Evolutionary conservation across 2,329 filamentous ascomycete genomes (phyloP).

Genomic region (Alternaria atra): DNA sequence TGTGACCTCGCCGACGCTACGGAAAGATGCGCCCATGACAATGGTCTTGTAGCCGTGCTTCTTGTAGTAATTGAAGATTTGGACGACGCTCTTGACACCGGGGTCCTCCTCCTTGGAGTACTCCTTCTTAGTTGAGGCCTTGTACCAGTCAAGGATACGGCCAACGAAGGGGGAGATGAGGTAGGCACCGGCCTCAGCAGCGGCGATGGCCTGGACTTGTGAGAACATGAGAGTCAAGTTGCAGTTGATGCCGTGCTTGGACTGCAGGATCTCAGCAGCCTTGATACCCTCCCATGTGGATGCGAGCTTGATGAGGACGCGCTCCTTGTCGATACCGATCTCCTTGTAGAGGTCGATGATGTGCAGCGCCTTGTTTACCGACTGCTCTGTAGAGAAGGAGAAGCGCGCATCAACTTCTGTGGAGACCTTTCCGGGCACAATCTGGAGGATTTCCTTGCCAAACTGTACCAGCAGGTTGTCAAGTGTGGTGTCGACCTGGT

Average conservation of each 20-base stretch:
- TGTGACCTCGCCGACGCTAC: slow-evolving; percentile 94
- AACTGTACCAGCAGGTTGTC: slow-evolving; percentile 97
- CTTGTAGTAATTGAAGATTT: slow-evolving; percentile 99
- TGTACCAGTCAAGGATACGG: slow-evolving; percentile 99
- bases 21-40: slow-evolving; percentile 99
- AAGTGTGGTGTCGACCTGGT: slow-evolving; percentile 87
- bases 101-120: slow-evolving; percentile 91
- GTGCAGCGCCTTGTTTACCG: slow-evolving; percentile 93
- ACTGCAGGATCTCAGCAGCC: slow-evolving; percentile 95
- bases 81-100: slow-evolving; percentile 91
- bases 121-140: slow-evolving; percentile 93
- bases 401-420: slow-evolving; percentile 97
- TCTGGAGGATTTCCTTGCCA: slow-evolving; percentile 95
- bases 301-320: slow-evolving; percentile 97
- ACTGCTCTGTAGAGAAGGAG: slow-evolving; percentile 93
- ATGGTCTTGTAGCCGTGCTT: slow-evolving; percentile 99
- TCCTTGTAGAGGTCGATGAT: slow-evolving; percentile 98
- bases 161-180: slow-evolving; percentile 99
- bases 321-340: slow-evolving; percentile 89
- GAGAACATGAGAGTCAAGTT: slow-evolving; percentile 99
- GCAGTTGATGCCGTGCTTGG: slow-evolving; percentile 94
- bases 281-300: slow-evolving; percentile 99
- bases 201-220: slow-evolving; percentile 89
- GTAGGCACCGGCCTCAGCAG: slow-evolving; percentile 93
- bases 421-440: slow-evolving; percentile 97